Conservation (phyloP, 2,329 filamentous ascomycete genomes). For the Paecilomyces variotii region DNA sequence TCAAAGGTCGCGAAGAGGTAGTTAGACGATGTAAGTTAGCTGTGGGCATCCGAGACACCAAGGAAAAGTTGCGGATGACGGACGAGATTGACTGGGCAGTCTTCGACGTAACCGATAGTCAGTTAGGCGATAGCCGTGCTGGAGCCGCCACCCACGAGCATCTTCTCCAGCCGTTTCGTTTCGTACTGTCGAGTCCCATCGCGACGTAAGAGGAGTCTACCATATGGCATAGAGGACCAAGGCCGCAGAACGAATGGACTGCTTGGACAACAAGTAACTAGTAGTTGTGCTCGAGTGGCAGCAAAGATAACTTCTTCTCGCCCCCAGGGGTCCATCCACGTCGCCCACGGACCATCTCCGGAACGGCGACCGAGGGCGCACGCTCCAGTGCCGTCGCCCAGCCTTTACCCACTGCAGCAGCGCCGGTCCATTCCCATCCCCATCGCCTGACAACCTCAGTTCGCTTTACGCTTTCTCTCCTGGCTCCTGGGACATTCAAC, state of each 20-base stretch:
- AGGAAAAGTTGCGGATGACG: neutral
- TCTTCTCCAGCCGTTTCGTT: neutral
- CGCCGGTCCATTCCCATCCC: neutral
- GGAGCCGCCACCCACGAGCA: neutral
- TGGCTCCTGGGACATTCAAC: neutral
- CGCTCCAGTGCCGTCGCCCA: neutral
- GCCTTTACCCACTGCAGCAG: neutral
- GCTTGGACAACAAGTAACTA: neutral
- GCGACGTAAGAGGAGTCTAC: neutral
- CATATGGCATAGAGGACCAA: too few species aligned
- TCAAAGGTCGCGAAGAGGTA: neutral
- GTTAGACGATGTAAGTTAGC: neutral
- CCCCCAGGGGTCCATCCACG: neutral
- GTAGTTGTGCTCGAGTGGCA: too few species aligned
- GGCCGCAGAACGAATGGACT: too few species aligned
- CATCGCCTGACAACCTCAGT: constrained; percentile 3
- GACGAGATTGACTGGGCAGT: neutral
- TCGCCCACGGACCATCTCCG: neutral
- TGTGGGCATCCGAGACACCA: neutral
- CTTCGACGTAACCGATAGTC: neutral
- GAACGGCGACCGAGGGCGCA: neutral
- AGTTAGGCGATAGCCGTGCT: neutral
- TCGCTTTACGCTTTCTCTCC: constrained; percentile 6
- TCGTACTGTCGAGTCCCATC: neutral
- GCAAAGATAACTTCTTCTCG: neutral